Evolutionary conservation across 116 monocot genomes (phyloP).

Genomic region (Papilionanthe hybrid): DNA sequence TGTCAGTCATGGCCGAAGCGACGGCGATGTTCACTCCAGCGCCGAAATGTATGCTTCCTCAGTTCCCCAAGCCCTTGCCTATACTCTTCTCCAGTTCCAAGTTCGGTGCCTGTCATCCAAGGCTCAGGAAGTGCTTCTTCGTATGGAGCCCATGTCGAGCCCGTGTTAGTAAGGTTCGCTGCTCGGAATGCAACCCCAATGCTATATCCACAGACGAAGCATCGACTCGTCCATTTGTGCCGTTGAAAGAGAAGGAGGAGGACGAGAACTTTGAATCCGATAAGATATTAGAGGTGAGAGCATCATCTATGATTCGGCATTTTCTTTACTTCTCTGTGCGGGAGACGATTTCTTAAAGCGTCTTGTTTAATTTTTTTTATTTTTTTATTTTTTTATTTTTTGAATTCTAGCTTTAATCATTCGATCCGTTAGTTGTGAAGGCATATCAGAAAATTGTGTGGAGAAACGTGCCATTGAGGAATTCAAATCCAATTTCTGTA

Average conservation of each 20-base stretch:
- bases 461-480: background rate
- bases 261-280: conserved; percentile 16
- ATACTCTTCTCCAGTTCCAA: background rate
- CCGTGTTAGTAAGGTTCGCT: background rate
- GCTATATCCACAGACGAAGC: background rate
- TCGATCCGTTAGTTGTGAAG: background rate
- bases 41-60: background rate
- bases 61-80: conserved; percentile 1
- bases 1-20: background rate
- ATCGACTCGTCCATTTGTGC: background rate
- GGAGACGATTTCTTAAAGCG: background rate
- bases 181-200: conserved; percentile 9
- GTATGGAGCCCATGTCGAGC: background rate
- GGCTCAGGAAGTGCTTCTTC: conserved; percentile 1
- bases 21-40: background rate
- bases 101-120: background rate
- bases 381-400: background rate
- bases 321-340: background rate
- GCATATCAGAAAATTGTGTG: background rate
- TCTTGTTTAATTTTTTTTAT: background rate
- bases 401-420: background rate
- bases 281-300: conserved; percentile 19
- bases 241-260: conserved; percentile 3
- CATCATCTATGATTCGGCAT: background rate
- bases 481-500: background rate